Percentiles rank a stretch among this genome's conserved stretches.
phyloP scores from a whole-genome alignment of 371 early-diverging fungal genomes.

The Chytridium lagenaria region DNA sequence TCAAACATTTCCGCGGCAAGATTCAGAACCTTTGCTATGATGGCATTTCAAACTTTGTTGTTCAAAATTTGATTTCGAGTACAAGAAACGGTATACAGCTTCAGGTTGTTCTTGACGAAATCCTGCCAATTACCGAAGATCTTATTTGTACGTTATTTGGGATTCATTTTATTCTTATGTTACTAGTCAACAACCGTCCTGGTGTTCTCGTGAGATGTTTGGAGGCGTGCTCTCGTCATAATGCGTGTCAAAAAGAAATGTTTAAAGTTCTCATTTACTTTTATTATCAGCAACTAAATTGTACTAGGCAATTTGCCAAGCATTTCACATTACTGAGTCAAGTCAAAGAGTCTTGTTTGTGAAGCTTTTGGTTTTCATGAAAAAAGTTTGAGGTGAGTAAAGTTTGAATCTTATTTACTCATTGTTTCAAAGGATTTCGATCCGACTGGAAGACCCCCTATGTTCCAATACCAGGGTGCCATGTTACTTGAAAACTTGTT shows the following conservation, averaged over 20 bases:
- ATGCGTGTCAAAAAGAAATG: slow-evolving; percentile 64
- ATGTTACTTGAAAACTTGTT: slow-evolving; percentile 73
- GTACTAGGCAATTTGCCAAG: slow-evolving; percentile 35
- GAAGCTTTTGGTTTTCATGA: slow-evolving; percentile 33
- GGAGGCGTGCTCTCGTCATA: slow-evolving; percentile 68
- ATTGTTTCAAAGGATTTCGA: neutral
- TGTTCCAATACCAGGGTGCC: slow-evolving; percentile 61
- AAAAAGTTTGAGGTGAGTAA: slow-evolving; percentile 22
- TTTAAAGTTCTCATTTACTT: slow-evolving; percentile 1
- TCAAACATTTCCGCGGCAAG: slow-evolving; percentile 66
- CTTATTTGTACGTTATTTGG: slow-evolving; percentile 23
- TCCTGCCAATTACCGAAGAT: slow-evolving; percentile 60
- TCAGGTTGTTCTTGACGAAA: slow-evolving; percentile 64
- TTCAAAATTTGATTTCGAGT: slow-evolving; percentile 73
- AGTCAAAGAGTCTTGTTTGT: slow-evolving; percentile 54
- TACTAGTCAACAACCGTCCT: slow-evolving; percentile 46
- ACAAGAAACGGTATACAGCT: slow-evolving; percentile 67
- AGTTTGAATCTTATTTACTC: neutral
- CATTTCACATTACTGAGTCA: slow-evolving; percentile 60
- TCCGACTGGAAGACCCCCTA: too few relatives aligned
- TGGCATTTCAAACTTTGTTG: slow-evolving; percentile 79
- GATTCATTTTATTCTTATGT: too few relatives aligned
- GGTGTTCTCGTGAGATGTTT: slow-evolving; percentile 55
- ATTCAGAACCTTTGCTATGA: slow-evolving; percentile 63
- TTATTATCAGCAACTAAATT: neutral